A percentile compares a stretch with the other conserved stretches of the same genome.
Evolutionary conservation across 345 rosid genomes (phyloP).

Genomic region (Eucalyptus erythrocorys): DNA sequence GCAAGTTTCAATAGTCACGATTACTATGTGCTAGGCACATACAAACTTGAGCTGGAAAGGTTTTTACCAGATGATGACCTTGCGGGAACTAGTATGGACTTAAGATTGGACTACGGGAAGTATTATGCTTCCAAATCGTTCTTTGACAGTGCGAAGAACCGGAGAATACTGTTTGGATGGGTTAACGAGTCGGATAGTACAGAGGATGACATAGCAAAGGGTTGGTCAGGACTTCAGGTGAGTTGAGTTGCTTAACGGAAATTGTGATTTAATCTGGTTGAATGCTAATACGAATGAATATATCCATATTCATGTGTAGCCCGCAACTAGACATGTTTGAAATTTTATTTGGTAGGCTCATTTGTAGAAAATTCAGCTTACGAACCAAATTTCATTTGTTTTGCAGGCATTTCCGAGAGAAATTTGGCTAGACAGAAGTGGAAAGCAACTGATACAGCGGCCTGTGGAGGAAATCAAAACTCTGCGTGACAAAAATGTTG

Average conservation of each 20-base stretch:
- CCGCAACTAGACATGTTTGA: neutral
- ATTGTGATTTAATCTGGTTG: neutral
- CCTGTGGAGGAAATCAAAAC: constrained; percentile 50
- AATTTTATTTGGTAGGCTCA: neutral
- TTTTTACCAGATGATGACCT: constrained; percentile 25
- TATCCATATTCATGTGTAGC: neutral
- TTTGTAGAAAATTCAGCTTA: neutral
- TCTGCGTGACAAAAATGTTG: constrained; percentile 18
- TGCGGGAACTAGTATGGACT: constrained; percentile 17
- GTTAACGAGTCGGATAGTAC: constrained; percentile 41
- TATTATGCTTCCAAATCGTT: constrained; percentile 62
- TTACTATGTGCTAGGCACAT: constrained; percentile 42
- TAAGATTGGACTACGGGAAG: constrained; percentile 57
- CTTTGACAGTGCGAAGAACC: constrained; percentile 36
- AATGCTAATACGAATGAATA: neutral
- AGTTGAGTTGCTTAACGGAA: neutral
- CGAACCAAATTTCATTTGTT: neutral
- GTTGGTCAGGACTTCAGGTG: constrained; percentile 70
- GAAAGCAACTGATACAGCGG: constrained; percentile 53
- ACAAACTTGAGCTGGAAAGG: constrained; percentile 20
- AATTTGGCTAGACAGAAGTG: constrained; percentile 37
- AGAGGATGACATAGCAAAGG: constrained; percentile 38
- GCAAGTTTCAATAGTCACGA: constrained; percentile 31
- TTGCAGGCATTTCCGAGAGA: constrained; percentile 50
- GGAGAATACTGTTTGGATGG: constrained; percentile 63